A percentile compares a stretch with the other conserved stretches of the same genome.
Evolutionary conservation across 1,284 basidiomycete genomes (phyloP).

Genomic region (Gymnopus androsaceus): DNA sequence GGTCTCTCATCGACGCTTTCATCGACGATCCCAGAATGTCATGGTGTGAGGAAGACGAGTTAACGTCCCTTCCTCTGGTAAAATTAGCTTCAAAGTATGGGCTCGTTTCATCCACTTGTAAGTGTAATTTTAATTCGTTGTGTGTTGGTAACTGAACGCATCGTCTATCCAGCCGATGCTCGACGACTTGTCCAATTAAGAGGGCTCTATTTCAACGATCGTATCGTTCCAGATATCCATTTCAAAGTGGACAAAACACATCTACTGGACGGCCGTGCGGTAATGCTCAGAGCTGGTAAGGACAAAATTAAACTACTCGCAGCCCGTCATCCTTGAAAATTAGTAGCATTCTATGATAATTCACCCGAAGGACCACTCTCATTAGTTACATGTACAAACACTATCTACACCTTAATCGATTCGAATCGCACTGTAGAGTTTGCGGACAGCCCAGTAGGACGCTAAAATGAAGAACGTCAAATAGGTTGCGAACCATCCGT

Average conservation of each 20-base stretch:
- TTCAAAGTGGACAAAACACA: conserved; percentile 47
- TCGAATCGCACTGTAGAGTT: conserved; percentile 79
- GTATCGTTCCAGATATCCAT: conserved; percentile 40
- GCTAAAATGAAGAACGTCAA: conserved; percentile 46
- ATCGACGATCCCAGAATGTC: conserved; percentile 60
- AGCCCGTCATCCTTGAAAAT: background rate
- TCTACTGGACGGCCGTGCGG: conserved; percentile 65
- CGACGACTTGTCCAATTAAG: conserved; percentile 52
- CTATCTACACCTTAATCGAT: conserved; percentile 52
- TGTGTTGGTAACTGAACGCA: background rate
- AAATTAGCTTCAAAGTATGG: conserved; percentile 58
- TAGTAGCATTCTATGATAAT: background rate
- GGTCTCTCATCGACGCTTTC: conserved; percentile 54
- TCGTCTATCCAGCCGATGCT: conserved; percentile 46
- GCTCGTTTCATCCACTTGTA: conserved; percentile 57
- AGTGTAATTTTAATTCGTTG: conserved; percentile 25
- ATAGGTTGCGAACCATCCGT: background rate
- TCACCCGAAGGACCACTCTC: background rate
- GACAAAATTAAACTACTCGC: conserved; percentile 71
- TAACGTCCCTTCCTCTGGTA: conserved; percentile 50
- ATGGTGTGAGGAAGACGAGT: conserved; percentile 41
- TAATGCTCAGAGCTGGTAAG: conserved; percentile 76
- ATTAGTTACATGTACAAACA: conserved; percentile 1
- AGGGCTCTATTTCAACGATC: conserved; percentile 49
- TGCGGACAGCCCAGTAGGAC: conserved; percentile 83